A percentile compares a stretch with the other conserved stretches of the same genome.
These are phyloP conservation scores for Yamadazyma trypodendri DNA, from an alignment of 1,139 yeast species.

Conservation along the genomic window DNA sequence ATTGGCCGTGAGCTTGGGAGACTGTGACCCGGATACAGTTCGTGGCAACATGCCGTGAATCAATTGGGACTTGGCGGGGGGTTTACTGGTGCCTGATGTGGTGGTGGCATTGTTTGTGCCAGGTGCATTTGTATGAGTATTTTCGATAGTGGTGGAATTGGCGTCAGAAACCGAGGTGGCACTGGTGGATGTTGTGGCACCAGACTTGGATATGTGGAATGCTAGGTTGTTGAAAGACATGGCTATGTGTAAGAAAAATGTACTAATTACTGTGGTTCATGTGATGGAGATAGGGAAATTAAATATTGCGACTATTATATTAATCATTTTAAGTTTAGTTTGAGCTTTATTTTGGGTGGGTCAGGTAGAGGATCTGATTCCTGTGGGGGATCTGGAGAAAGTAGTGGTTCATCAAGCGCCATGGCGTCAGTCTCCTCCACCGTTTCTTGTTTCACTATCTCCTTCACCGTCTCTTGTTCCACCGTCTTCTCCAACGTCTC, in stretches of 20 bases:
- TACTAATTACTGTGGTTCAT: neutral
- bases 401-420: neutral
- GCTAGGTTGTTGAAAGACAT: conserved; percentile 28
- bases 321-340: conserved; percentile 8
- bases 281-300: neutral
- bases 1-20: conserved; percentile 7
- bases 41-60: conserved; percentile 20
- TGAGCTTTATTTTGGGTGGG: conserved; percentile 11
- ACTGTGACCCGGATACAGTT: conserved; percentile 8
- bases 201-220: conserved; percentile 40
- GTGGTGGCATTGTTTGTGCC: neutral
- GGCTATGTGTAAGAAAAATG: neutral
- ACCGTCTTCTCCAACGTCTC: neutral
- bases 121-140: neutral
- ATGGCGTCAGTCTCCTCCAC: conserved; percentile 4
- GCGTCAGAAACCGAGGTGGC: conserved; percentile 30
- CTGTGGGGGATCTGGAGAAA: conserved; percentile 1
- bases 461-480: neutral
- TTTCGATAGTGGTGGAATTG: conserved; percentile 9
- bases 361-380: neutral
- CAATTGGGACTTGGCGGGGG: conserved; percentile 16
- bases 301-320: neutral
- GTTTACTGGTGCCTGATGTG: conserved; percentile 3
- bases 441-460: conserved; percentile 1
- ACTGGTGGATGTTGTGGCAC: conserved; percentile 46